Evolutionary conservation across 1,284 basidiomycete species (phyloP).

Genomic region (Cryptococcus sp.): DNA sequence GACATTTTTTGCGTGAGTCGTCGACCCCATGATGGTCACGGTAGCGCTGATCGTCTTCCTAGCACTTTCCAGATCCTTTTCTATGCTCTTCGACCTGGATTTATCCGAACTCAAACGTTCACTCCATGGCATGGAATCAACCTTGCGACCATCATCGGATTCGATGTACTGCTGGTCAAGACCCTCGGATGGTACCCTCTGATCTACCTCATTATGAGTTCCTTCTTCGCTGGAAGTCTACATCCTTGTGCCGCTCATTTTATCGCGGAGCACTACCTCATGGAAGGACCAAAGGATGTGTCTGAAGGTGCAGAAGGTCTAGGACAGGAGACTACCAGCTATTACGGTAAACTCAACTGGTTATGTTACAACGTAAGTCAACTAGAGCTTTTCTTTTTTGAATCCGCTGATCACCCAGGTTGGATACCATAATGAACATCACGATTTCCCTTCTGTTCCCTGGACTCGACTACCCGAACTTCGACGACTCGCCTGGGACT

Average conservation of each 20-base stretch:
- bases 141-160: slow-evolving; percentile 62
- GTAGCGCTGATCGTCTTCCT: slow-evolving; percentile 7
- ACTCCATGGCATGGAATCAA: slow-evolving; percentile 84
- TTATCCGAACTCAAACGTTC: slow-evolving; percentile 76
- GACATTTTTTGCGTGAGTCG: slow-evolving; percentile 85
- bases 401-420: slow-evolving; percentile 53
- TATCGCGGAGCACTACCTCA: slow-evolving; percentile 93
- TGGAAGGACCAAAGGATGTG: slow-evolving; percentile 61
- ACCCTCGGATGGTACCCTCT: slow-evolving; percentile 63
- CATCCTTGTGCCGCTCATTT: slow-evolving; percentile 97
- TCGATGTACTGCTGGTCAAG: slow-evolving; percentile 66
- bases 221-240: slow-evolving; percentile 90
- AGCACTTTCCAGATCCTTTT: slow-evolving; percentile 98
- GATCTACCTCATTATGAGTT: slow-evolving; percentile 77
- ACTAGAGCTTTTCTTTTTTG: neutral
- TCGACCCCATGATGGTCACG: too few relatives aligned
- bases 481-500: slow-evolving; percentile 78
- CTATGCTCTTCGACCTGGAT: slow-evolving; percentile 93
- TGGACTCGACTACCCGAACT: slow-evolving; percentile 92
- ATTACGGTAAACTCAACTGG: slow-evolving; percentile 87
- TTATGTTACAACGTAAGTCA: slow-evolving; percentile 85
- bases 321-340: slow-evolving; percentile 89
- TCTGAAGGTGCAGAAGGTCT: slow-evolving; percentile 29
- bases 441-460: slow-evolving; percentile 93
- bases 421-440: slow-evolving; percentile 98